These are phyloP conservation scores for Cryoendolithus antarcticus DNA, from an alignment of 2,329 filamentous ascomycete genomes.

Conservation along the genomic window DNA sequence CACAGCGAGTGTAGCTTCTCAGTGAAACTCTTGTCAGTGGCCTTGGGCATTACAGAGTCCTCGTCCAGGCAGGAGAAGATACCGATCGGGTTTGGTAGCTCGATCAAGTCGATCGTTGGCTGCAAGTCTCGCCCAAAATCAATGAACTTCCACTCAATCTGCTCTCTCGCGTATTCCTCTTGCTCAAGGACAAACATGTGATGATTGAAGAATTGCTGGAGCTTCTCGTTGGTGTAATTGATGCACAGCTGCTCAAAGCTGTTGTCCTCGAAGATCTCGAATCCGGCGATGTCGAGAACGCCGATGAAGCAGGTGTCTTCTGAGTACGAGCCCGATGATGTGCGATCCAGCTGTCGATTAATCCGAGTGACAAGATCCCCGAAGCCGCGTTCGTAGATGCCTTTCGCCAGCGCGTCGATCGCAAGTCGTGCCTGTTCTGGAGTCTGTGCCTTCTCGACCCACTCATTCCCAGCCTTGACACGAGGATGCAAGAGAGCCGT, in stretches of 20 bases:
- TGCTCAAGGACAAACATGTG: constrained; percentile 99
- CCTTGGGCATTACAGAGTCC: constrained; percentile 97
- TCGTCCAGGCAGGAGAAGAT: constrained; percentile 98
- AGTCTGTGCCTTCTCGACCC: constrained; percentile 94
- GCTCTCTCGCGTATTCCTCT: constrained; percentile 91
- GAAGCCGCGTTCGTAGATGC: constrained; percentile 94
- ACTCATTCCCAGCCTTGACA: constrained; percentile 91
- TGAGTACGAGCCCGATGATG: constrained; percentile 53
- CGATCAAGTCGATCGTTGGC: constrained; percentile 94
- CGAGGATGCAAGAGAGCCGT: constrained; percentile 81
- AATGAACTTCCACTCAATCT: constrained; percentile 99
- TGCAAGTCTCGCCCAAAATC: constrained; percentile 96
- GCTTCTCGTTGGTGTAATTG: constrained; percentile 98
- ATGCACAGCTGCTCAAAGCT: constrained; percentile 99
- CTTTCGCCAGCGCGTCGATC: constrained; percentile 85
- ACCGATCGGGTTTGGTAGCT: constrained; percentile 90
- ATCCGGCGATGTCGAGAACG: constrained; percentile 95
- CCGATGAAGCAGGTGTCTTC: constrained; percentile 95
- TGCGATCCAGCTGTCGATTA: constrained; percentile 75
- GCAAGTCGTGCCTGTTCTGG: constrained; percentile 87
- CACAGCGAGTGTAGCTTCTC: constrained; percentile 95
- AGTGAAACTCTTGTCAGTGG: constrained; percentile 90
- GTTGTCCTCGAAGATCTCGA: constrained; percentile 97
- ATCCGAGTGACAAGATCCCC: constrained; percentile 85
- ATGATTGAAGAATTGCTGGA: constrained; percentile 99